Base-by-base conservation (phyloP, 176 grass and related monocot species). In the Ampelocalamus luodianensis region DNA sequence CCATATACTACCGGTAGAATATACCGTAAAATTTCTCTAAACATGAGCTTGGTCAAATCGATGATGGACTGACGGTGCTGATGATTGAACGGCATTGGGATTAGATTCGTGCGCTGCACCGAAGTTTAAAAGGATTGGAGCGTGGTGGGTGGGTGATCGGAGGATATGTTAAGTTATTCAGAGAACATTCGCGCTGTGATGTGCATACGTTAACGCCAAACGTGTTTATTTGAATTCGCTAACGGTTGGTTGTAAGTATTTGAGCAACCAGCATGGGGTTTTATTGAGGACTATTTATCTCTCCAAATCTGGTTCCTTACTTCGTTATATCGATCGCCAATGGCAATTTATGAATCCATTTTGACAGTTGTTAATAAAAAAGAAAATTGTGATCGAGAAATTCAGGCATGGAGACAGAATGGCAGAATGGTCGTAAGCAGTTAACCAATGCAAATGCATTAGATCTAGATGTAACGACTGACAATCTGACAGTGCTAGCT, bases 401-500 rank as follows among this genome's bases (percentile, higher is more conserved):
- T 32, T 27, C 59, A 62, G 59, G 59, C 24, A 11, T n/a, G n/a
- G 24, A 60, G 56, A 24, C n/a, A 60, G 9, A 8, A 53, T 54
- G 17, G 0, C 10, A 45, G 43, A 11, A 60, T 5, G 56, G n/a
- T 24, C 56, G n/a, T 23, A 15, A 13, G 22, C 77, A 32, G 76
- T 86, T 40, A 79, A 44, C 65, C 1, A 14, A 27, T 27, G 22
- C 8, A 48, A 74, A 26, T 13, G 5, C 43, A 36, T 48, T 13
- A 65, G 61, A 53, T 24, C 40, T 18, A 36, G 62, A 53, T 5
- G 77, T 74, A 70, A 44, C 77, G 29, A 6, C 62, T 49, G 77
- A 80, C n/a, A n/a, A 10, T n/a, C 65, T 55, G 75, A 75, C 68
- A 44, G 10, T 24, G 75, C 53, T 20, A 51, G 72, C 74, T 69